Percentiles rank a stretch among this genome's conserved stretches.
Evolutionary conservation across 305 asterid genomes (phyloP).

Genomic region (Solanum chacoense): DNA sequence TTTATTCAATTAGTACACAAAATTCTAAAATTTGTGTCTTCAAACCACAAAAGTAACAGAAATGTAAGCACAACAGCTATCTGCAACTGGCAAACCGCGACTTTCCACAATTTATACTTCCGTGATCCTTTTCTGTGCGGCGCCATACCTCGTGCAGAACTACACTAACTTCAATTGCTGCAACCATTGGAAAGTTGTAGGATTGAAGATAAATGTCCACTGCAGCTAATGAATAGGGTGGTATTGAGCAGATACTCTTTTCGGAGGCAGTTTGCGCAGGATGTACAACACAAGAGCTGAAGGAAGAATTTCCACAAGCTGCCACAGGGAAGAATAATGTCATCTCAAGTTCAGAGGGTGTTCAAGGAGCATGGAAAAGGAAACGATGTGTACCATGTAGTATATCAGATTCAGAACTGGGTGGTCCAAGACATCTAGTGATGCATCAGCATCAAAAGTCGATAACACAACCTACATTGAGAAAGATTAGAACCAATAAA

Average conservation of each 20-base stretch:
- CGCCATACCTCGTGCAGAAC: background rate
- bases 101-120: background rate
- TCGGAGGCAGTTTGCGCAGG: conserved; percentile 84
- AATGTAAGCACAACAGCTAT: background rate
- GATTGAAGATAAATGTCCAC: background rate
- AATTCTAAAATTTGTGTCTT: background rate
- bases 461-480: conserved; percentile 59
- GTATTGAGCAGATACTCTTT: conserved; percentile 65
- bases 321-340: background rate
- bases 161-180: background rate
- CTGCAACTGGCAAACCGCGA: background rate
- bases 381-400: conserved; percentile 40
- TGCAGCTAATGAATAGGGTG: conserved; percentile 58
- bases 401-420: conserved; percentile 69
- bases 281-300: conserved; percentile 86
- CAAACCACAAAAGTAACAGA: background rate
- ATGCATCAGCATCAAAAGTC: conserved; percentile 63
- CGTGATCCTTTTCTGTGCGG: background rate
- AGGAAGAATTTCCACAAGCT: conserved; percentile 88
- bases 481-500: background rate
- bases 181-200: background rate
- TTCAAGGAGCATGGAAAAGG: background rate
- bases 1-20: background rate
- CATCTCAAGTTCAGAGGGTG: background rate
- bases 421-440: conserved; percentile 73